Percentiles rank a stretch among this genome's conserved stretches.
These are phyloP conservation scores for Tetraselmis chui DNA, from an alignment of 139 green algal genomes.

Conservation along the genomic window DNA sequence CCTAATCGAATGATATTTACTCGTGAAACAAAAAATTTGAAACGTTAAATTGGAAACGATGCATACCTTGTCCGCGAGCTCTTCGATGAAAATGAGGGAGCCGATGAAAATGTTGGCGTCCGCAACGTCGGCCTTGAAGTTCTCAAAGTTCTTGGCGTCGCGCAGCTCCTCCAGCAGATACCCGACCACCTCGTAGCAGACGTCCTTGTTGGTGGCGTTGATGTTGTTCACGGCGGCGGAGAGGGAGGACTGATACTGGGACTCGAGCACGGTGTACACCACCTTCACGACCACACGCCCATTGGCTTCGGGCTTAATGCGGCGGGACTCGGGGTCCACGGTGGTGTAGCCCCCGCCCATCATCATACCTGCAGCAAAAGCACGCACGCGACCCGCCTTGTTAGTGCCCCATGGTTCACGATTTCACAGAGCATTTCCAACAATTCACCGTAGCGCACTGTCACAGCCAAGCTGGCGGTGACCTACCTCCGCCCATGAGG, in stretches of 20 bases:
- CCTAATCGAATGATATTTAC: too few species aligned
- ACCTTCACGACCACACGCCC: conserved; percentile 76
- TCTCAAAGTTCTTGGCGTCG: conserved; percentile 76
- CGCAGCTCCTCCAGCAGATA: conserved; percentile 98
- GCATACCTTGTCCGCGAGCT: conserved; percentile 92
- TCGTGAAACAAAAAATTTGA: too few species aligned
- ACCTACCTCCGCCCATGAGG: conserved; percentile 32
- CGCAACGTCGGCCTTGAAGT: conserved; percentile 84
- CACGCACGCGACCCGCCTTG: not conserved
- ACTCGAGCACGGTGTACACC: conserved; percentile 97
- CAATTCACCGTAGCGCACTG: not conserved
- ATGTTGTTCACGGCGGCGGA: conserved; percentile 80
- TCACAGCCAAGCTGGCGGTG: not conserved
- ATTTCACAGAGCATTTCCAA: not conserved
- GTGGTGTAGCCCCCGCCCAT: conserved; percentile 80
- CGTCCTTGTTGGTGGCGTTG: conserved; percentile 74
- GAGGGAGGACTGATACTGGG: conserved; percentile 94
- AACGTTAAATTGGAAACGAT: too few species aligned
- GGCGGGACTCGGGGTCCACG: conserved; percentile 80
- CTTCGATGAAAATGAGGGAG: conserved; percentile 99
- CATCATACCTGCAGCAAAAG: not conserved
- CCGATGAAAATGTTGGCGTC: conserved; percentile 97
- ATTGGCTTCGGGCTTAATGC: conserved; percentile 60
- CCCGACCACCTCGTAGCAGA: conserved; percentile 93
- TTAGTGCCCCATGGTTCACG: not conserved